These are phyloP conservation scores for Magnolia sinica DNA, from an alignment of 164 flowering plant species.

Conservation along the genomic window DNA sequence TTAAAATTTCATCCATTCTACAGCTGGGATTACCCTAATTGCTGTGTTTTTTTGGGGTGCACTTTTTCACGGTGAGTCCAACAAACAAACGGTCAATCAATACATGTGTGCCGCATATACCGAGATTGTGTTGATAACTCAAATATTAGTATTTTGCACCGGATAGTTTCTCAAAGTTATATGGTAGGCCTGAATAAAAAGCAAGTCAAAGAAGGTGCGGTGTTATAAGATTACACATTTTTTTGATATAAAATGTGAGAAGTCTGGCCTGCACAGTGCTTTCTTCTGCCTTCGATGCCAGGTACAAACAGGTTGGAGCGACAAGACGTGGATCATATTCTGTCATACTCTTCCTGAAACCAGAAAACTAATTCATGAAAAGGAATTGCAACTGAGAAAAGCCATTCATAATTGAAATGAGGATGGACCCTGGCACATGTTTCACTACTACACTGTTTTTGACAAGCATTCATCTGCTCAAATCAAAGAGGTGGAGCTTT, in stretches of 20 bases:
- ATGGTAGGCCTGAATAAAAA: background rate
- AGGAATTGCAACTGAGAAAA: background rate
- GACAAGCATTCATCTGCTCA: too few relatives aligned
- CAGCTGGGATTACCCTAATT: too few relatives aligned
- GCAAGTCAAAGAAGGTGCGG: background rate
- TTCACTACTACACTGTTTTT: too few relatives aligned
- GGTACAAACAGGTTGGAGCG: constrained; percentile 89
- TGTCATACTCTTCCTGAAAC: constrained; percentile 76
- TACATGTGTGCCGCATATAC: background rate
- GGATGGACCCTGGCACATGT: background rate
- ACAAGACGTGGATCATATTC: constrained; percentile 95
- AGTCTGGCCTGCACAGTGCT: constrained; percentile 90
- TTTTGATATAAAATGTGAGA: constrained; percentile 76
- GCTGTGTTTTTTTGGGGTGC: too few relatives aligned
- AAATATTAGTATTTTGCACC: background rate
- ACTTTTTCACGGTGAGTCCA: too few relatives aligned
- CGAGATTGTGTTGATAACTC: background rate
- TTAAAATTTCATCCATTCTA: too few relatives aligned
- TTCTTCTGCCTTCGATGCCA: constrained; percentile 99
- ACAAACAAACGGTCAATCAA: background rate
- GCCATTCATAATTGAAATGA: background rate
- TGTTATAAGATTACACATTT: constrained; percentile 47
- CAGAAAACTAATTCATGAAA: constrained; percentile 7
- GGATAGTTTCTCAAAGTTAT: background rate
- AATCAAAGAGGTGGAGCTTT: too few relatives aligned